Conservation (phyloP, 2,329 filamentous ascomycete species). For the Pseudogymnoascus sp. region DNA sequence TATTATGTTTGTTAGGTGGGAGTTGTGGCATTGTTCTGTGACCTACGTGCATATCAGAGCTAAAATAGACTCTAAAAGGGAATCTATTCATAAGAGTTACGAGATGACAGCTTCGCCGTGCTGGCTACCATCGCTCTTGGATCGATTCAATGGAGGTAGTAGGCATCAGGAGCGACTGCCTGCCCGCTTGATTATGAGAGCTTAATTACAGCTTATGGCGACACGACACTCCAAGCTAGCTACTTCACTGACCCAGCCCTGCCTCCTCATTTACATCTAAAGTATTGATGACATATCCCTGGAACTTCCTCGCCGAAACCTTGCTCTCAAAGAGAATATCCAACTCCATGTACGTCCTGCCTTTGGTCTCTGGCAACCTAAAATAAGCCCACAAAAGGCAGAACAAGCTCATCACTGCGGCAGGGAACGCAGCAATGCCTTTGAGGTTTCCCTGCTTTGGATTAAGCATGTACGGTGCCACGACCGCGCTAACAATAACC, state of each 20-base stretch:
- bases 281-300: conserved; percentile 6
- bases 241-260: neutral
- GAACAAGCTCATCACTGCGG: neutral
- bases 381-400: conserved; percentile 11
- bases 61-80: too few relatives aligned
- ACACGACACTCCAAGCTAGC: neutral
- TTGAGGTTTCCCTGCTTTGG: conserved; percentile 2
- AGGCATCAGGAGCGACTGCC: too few relatives aligned
- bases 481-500: conserved; percentile 33
- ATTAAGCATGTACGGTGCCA: conserved; percentile 60
- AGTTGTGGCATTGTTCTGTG: too few relatives aligned
- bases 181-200: too few relatives aligned
- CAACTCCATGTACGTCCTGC: conserved; percentile 17
- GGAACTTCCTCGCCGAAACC: conserved; percentile 14
- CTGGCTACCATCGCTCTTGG: too few relatives aligned
- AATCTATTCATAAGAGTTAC: too few relatives aligned
- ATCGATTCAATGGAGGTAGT: too few relatives aligned
- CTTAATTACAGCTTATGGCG: neutral
- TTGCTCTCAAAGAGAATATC: conserved; percentile 17
- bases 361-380: conserved; percentile 27
- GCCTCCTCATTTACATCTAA: neutral
- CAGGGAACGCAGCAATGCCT: conserved; percentile 10
- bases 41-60: too few relatives aligned
- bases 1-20: too few relatives aligned
- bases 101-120: too few relatives aligned